A percentile compares a stretch with the other conserved stretches of the same genome.
Evolutionary conservation across 2,329 filamentous ascomycete species (phyloP).

Genomic region (Colletotrichum gigasporum): DNA sequence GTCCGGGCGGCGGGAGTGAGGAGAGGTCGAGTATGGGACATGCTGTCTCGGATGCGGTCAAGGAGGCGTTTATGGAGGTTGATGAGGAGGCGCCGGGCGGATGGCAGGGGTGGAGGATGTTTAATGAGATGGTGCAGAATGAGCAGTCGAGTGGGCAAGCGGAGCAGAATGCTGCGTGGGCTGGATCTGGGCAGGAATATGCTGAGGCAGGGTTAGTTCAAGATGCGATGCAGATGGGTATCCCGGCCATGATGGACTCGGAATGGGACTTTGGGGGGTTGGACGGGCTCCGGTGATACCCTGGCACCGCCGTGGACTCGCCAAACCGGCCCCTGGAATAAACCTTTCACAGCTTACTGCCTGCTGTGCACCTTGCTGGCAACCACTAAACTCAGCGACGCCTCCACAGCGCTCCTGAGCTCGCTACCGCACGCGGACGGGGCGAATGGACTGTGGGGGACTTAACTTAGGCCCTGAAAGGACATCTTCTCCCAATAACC

Average conservation of each 20-base stretch:
- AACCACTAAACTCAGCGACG: too few relatives aligned
- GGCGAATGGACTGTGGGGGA: too few relatives aligned
- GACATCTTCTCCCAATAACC: neutral
- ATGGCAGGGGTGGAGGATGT: conserved; percentile 41
- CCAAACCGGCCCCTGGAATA: too few relatives aligned
- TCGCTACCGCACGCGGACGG: too few relatives aligned
- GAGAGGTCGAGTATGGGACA: neutral
- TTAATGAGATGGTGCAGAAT: conserved; percentile 38
- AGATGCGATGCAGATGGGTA: neutral
- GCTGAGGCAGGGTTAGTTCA: too few relatives aligned
- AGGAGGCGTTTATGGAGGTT: conserved; percentile 41
- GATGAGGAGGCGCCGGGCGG: conserved; percentile 39
- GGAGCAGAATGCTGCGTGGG: too few relatives aligned
- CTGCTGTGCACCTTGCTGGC: too few relatives aligned
- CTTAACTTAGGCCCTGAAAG: neutral
- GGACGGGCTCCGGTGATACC: neutral
- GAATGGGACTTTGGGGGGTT: conserved; percentile 25
- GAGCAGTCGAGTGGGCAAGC: neutral
- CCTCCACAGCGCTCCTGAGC: too few relatives aligned
- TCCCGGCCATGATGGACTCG: neutral
- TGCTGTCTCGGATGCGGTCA: conserved; percentile 35
- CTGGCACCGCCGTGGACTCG: too few relatives aligned
- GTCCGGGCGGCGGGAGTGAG: neutral
- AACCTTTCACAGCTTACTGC: too few relatives aligned
- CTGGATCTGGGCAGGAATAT: neutral